Evolutionary conservation across 192 early-diverging fungal genomes (phyloP), one percentile per base, ranked within the genome.

Genomic region (Oehlia diaphana): DNA sequence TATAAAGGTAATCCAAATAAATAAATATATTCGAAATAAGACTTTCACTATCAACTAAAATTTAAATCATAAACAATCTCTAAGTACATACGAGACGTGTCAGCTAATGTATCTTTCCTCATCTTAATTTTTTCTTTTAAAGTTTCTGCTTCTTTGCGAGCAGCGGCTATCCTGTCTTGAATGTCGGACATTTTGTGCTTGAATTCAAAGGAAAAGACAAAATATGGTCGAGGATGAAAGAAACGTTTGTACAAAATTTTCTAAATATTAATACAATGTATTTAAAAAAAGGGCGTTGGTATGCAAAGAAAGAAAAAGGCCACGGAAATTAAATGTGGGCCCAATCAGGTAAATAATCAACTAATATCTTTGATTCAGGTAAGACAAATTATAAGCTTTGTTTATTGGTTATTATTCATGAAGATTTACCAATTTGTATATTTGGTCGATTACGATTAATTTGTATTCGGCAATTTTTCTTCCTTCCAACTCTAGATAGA

Each of bases 71-170:
- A 64, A 31, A 26, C 63, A 21, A 33, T 33, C 12, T 33, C 16
- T n/a, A 70, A 37, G 37, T 39, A 92, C 82, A 88, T 94, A 98
- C 97, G 87, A 73, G 97, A 95, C 65, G 95, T 97, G 87, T 99
- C 98, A 28, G 94, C 95, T 44, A 99, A 91, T 69, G 96, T 94
- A 78, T 96, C 94, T 83, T 93, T 95, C 81, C 94, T 97, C 81
- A 93, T 92, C 86, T 94, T 95, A 84, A 99, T 98, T 83, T 93
- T 92, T 79, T 99, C 98, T 85, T 98, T 99, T 61, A 99, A 84
- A 68, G 89, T 88, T 86, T 99, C 98, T 28, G 98, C 96, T 78
- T 99, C 98, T 82, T 95, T 94, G 81, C 96, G 89, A 66, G 96
- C 97, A 33, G 89, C 89, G 50, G 92, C 91, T 79, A 98, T 97